Evolutionary conservation across 2,329 filamentous ascomycete species (phyloP).

Genomic region (Ceratocystis ficicola): DNA sequence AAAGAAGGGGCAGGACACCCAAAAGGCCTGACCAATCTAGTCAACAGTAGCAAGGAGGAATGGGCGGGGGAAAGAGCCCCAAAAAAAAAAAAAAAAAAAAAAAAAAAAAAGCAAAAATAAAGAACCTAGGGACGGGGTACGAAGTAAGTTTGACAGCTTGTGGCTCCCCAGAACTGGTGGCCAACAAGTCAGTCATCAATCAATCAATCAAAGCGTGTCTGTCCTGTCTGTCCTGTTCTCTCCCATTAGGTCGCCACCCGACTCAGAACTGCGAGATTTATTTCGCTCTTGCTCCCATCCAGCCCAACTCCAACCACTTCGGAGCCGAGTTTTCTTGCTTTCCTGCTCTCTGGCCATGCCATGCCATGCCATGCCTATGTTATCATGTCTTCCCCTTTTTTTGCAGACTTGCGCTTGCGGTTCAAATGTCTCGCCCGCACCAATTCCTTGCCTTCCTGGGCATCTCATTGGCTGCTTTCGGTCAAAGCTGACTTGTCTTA

Average conservation of each 20-base stretch:
- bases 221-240: neutral
- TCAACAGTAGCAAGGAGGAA: too few relatives aligned
- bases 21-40: too few relatives aligned
- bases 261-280: neutral
- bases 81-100: neutral
- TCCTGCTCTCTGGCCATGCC: neutral
- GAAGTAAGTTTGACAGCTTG: too few relatives aligned
- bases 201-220: neutral
- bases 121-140: too few relatives aligned
- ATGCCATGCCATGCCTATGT: too few relatives aligned
- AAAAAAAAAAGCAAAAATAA: neutral
- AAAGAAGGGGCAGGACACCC: neutral
- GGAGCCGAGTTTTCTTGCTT: neutral
- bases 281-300: neutral
- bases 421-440: neutral
- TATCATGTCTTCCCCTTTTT: neutral
- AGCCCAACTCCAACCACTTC: neutral
- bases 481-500: neutral
- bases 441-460: neutral
- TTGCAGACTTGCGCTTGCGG: neutral
- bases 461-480: neutral
- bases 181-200: too few relatives aligned
- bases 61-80: neutral
- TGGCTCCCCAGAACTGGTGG: too few relatives aligned
- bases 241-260: neutral